phyloP scores from a whole-genome alignment of 352 stramenopile species.

The Bremia lactucae region DNA sequence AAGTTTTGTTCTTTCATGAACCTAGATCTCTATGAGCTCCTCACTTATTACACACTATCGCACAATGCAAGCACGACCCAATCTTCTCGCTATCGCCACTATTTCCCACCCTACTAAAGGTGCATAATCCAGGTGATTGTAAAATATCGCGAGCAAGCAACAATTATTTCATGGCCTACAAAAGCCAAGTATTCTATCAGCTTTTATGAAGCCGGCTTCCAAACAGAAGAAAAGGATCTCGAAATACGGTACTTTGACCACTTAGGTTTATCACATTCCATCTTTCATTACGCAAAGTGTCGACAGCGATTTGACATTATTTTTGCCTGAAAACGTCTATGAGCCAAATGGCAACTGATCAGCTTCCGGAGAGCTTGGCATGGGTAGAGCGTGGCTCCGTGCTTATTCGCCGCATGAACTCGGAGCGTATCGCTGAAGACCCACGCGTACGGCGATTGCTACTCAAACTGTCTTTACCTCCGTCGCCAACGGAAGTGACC shows the following conservation, averaged over 20 bases:
- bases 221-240: no score
- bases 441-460: slow-evolving; percentile 59
- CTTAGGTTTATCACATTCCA: slow-evolving; percentile 8
- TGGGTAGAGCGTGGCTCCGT: slow-evolving; percentile 78
- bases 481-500: slow-evolving; percentile 12
- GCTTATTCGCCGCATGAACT: slow-evolving; percentile 84
- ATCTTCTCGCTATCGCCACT: not conserved
- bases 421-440: slow-evolving; percentile 77
- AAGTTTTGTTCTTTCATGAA: slow-evolving; percentile 9
- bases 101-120: no score
- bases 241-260: no score
- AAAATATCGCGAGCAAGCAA: not conserved
- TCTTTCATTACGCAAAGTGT: slow-evolving; percentile 1
- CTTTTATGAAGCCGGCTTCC: no score
- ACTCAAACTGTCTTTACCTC: slow-evolving; percentile 23
- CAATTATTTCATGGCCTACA: no score
- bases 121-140: no score
- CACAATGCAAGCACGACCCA: not conserved
- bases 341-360: slow-evolving; percentile 5
- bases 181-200: no score
- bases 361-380: slow-evolving; percentile 34
- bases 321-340: not conserved
- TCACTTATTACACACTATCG: no score
- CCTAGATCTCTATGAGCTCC: no score
- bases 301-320: not conserved